Conservation (phyloP, 768 basidiomycete species). For the Agrocybe pediades region DNA sequence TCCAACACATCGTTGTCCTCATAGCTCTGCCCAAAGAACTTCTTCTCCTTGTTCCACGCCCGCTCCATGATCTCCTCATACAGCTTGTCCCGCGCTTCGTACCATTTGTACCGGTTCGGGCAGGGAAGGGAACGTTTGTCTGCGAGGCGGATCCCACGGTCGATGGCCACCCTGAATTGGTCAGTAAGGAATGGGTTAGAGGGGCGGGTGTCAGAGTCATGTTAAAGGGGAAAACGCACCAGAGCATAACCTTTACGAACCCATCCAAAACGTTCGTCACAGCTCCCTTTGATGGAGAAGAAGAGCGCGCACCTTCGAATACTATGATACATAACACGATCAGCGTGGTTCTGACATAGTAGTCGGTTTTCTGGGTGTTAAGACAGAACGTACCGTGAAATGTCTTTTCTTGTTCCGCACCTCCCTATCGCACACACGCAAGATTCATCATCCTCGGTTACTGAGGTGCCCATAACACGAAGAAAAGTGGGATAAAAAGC, state of each 20-base stretch:
- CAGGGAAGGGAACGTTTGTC: conserved; percentile 95
- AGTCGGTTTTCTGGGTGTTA: too few relatives aligned
- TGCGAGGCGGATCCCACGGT: conserved; percentile 88
- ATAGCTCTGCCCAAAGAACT: conserved; percentile 86
- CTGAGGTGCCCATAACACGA: background rate
- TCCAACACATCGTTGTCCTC: conserved; percentile 84
- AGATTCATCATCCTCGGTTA: too few relatives aligned
- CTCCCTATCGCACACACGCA: conserved; percentile 58
- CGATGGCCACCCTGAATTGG: conserved; percentile 91
- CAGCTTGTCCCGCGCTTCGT: conserved; percentile 71
- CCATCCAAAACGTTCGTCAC: background rate
- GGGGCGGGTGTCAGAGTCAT: background rate
- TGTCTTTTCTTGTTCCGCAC: conserved; percentile 84
- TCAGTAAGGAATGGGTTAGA: background rate
- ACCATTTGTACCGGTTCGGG: conserved; percentile 71
- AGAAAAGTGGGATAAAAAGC: conserved; percentile 27
- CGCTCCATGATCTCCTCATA: conserved; percentile 94
- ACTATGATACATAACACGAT: too few relatives aligned
- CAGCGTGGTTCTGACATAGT: too few relatives aligned
- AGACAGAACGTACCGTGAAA: too few relatives aligned
- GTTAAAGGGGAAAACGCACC: conserved; percentile 45
- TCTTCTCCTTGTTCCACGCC: conserved; percentile 75
- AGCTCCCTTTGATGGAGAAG: too few relatives aligned
- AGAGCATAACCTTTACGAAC: conserved; percentile 75
- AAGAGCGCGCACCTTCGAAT: conserved; percentile 18